A percentile compares a stretch with the other conserved stretches of the same genome.
Evolutionary conservation across 2,329 filamentous ascomycete species (phyloP).

Genomic region (Claviceps monticola): DNA sequence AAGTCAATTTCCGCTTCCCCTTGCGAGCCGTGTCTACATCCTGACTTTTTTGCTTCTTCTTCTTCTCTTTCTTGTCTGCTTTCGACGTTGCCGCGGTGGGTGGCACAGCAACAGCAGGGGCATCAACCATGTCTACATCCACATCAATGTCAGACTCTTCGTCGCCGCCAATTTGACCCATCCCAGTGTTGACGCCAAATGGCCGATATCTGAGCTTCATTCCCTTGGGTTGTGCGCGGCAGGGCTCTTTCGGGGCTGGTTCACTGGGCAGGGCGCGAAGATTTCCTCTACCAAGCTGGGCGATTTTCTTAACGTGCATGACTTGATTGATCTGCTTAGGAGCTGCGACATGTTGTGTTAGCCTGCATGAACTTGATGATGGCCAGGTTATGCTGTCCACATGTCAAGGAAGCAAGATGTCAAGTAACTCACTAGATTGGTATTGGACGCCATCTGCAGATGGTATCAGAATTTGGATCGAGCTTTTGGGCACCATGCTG

Average conservation of each 20-base stretch:
- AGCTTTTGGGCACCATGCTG: constrained; percentile 31
- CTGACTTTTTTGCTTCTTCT: constrained; percentile 5
- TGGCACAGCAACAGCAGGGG: constrained; percentile 15
- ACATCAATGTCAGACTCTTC: constrained; percentile 27
- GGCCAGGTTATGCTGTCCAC: too few relatives aligned
- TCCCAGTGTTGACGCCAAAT: constrained; percentile 36
- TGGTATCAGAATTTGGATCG: constrained; percentile 49
- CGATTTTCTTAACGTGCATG: constrained; percentile 51
- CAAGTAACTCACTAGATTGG: constrained; percentile 30
- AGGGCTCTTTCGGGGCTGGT: constrained; percentile 33
- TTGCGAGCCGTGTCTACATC: constrained; percentile 15
- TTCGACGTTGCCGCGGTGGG: constrained; percentile 6
- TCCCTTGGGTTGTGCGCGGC: constrained; percentile 52
- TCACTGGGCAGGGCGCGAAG: constrained; percentile 16
- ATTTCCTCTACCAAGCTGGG: constrained; percentile 33
- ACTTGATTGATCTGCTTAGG: constrained; percentile 38
- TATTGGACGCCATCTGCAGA: constrained; percentile 40
- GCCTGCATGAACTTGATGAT: not conserved
- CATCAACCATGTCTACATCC: constrained; percentile 30
- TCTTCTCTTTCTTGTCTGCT: constrained; percentile 16
- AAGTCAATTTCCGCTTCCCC: constrained; percentile 24
- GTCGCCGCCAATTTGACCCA: constrained; percentile 26
- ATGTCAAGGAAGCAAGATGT: too few relatives aligned
- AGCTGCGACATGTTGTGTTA: constrained; percentile 11
- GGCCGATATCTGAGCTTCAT: constrained; percentile 55